phyloP scores from a whole-genome alignment of 805 yeast genomes.

The Saccharomycopsis fibuligera region DNA sequence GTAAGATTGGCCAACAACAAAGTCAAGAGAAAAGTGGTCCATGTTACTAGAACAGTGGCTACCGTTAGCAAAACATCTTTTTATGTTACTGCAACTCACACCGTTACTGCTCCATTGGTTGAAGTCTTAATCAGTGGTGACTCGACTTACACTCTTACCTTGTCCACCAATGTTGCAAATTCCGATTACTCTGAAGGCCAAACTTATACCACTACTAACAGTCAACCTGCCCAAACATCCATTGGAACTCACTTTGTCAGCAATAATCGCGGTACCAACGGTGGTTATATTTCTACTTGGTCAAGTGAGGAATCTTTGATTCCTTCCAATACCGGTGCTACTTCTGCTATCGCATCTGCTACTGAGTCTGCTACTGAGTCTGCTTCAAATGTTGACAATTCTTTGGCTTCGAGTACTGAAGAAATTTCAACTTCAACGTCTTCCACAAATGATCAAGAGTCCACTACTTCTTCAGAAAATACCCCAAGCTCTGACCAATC shows the following conservation, averaged over 20 bases:
- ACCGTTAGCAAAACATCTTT: conserved; percentile 32
- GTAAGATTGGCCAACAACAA: conserved; percentile 9
- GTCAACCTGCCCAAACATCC: neutral
- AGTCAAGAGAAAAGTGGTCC: conserved; percentile 19
- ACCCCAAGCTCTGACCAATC: conserved; percentile 2
- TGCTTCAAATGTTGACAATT: conserved; percentile 14
- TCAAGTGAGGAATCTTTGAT: neutral
- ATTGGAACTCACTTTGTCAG: conserved; percentile 1
- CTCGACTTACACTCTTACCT: conserved; percentile 43
- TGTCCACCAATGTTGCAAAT: conserved; percentile 25
- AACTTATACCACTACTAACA: conserved; percentile 11
- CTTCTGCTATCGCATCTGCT: conserved; percentile 23
- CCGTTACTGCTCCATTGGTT: conserved; percentile 46
- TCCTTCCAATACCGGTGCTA: neutral
- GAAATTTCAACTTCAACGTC: conserved; percentile 17
- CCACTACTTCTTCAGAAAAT: conserved; percentile 16
- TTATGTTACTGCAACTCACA: conserved; percentile 31
- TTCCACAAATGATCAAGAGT: neutral
- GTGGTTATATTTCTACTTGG: conserved; percentile 1
- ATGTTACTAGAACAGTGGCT: conserved; percentile 26
- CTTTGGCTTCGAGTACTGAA: conserved; percentile 20
- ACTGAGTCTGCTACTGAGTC: conserved; percentile 24
- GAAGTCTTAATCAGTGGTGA: conserved; percentile 43
- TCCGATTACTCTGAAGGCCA: conserved; percentile 28
- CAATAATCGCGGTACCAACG: neutral